A percentile compares a stretch with the other conserved stretches of the same genome.
These are phyloP conservation scores for Polyporus arcularius DNA, from an alignment of 768 basidiomycete genomes.

Conservation along the genomic window DNA sequence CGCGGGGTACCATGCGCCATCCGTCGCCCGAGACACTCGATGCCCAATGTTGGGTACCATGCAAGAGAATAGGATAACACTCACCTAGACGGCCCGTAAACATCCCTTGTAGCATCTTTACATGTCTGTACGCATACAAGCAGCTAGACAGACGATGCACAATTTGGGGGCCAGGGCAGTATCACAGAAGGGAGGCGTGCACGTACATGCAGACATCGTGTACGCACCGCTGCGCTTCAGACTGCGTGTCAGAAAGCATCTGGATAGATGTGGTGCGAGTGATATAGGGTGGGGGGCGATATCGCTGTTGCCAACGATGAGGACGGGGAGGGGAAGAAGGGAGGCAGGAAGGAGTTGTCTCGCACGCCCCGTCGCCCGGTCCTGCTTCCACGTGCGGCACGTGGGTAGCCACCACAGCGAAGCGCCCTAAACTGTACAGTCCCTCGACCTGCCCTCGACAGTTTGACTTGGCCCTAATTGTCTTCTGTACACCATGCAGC, in stretches of 20 bases:
- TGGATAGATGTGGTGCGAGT: background rate
- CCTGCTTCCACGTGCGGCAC: constrained; percentile 21
- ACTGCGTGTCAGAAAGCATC: background rate
- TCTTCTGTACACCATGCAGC: background rate
- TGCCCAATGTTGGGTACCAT: too few relatives aligned
- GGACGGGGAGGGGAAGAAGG: constrained; percentile 19
- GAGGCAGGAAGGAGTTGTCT: constrained; percentile 22
- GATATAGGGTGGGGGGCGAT: background rate
- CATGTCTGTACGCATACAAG: background rate
- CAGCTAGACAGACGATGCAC: background rate
- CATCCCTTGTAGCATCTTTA: background rate
- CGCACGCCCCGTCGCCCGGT: constrained; percentile 20
- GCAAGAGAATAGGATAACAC: too few relatives aligned
- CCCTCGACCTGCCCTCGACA: constrained; percentile 13
- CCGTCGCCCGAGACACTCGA: too few relatives aligned
- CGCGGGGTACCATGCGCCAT: too few relatives aligned
- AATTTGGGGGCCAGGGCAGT: too few relatives aligned
- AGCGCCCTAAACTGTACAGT: constrained; percentile 20
- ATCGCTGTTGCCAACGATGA: constrained; percentile 6
- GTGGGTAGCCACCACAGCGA: constrained; percentile 12
- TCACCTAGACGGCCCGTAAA: too few relatives aligned
- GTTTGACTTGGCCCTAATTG: background rate
- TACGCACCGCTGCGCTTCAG: background rate
- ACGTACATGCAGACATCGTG: background rate
- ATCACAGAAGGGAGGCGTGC: background rate